A percentile compares a stretch with the other conserved stretches of the same genome.
Evolutionary conservation across 2,329 filamentous ascomycete genomes (phyloP).

Genomic region (Phaeosphaeriaceae sp.): DNA sequence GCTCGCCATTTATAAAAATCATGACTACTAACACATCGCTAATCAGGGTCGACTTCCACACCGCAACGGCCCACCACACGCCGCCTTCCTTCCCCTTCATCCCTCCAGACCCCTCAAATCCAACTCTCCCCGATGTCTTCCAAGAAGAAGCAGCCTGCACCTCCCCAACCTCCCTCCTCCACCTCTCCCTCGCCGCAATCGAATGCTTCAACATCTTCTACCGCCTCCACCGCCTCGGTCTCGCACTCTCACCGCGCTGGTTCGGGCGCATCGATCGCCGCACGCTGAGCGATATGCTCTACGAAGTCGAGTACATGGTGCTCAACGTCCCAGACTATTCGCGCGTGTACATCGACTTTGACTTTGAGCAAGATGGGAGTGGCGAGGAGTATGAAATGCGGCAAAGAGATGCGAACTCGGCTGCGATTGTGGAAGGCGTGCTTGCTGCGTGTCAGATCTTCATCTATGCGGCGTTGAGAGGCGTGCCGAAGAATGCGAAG

Average conservation of each 20-base stretch:
- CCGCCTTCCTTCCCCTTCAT: conserved; percentile 26
- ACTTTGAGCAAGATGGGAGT: conserved; percentile 2
- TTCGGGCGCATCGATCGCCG: conserved; percentile 13
- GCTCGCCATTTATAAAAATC: conserved; percentile 9
- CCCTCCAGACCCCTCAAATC: conserved; percentile 20
- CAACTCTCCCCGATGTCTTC: conserved; percentile 23
- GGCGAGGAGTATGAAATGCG: conserved; percentile 3
- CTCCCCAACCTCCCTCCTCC: conserved; percentile 30
- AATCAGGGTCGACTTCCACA: conserved; percentile 39
- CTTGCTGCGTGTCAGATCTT: conserved; percentile 31
- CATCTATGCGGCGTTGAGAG: conserved; percentile 27
- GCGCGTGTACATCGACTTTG: conserved; percentile 21
- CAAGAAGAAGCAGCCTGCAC: conserved; percentile 28
- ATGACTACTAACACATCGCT: too few relatives aligned
- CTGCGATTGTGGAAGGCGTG: conserved; percentile 26
- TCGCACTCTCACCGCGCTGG: conserved; percentile 28
- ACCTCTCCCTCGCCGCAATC: conserved; percentile 23
- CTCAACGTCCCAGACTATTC: conserved; percentile 29
- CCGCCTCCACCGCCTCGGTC: conserved; percentile 29
- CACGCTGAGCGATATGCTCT: conserved; percentile 30
- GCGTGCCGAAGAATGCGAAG: conserved; percentile 26
- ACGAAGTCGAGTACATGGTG: conserved; percentile 28
- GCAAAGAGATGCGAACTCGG: conserved; percentile 18
- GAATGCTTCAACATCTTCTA: conserved; percentile 39
- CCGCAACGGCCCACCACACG: conserved; percentile 25